phyloP scores from a whole-genome alignment of 2,329 filamentous ascomycete species.

The Malbranchea zuffiana region DNA sequence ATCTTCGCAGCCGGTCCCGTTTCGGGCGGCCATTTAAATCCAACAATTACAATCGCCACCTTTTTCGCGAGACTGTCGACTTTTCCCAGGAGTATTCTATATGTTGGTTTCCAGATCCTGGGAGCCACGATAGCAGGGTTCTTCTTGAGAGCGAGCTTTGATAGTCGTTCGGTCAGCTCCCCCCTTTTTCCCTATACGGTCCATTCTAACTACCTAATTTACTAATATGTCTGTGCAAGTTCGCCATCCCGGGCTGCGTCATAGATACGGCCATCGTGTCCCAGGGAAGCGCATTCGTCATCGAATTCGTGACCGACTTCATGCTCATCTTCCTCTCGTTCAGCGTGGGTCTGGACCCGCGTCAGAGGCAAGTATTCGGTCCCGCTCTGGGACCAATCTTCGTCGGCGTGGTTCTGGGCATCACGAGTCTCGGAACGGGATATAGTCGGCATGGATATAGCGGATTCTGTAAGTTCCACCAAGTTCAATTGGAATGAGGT shows the following conservation, averaged over 20 bases:
- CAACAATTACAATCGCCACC: constrained; percentile 43
- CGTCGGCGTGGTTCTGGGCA: constrained; percentile 34
- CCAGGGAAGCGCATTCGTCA: constrained; percentile 34
- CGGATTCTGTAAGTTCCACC: constrained; percentile 26
- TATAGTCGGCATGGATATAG: constrained; percentile 33
- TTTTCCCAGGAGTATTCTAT: constrained; percentile 39
- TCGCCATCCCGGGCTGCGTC: constrained; percentile 31
- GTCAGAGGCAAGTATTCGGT: constrained; percentile 41
- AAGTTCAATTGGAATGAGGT: background rate
- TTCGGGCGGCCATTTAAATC: constrained; percentile 45
- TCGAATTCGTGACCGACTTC: constrained; percentile 40
- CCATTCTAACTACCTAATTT: constrained; percentile 20
- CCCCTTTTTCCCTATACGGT: background rate
- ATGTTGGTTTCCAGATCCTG: constrained; percentile 37
- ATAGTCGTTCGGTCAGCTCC: constrained; percentile 16
- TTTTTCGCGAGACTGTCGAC: constrained; percentile 42
- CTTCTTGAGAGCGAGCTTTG: constrained; percentile 30
- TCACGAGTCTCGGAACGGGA: constrained; percentile 30
- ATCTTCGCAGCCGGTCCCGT: constrained; percentile 41
- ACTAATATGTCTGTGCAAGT: constrained; percentile 10
- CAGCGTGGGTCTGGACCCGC: constrained; percentile 44
- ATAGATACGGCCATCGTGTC: constrained; percentile 28
- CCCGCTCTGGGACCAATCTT: constrained; percentile 41
- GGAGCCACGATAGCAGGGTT: constrained; percentile 39
- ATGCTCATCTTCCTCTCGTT: constrained; percentile 41